Percentiles rank a stretch among this genome's conserved stretches.
phyloP scores from a whole-genome alignment of 2,329 filamentous ascomycete genomes.

The Sarocladium strictum region DNA sequence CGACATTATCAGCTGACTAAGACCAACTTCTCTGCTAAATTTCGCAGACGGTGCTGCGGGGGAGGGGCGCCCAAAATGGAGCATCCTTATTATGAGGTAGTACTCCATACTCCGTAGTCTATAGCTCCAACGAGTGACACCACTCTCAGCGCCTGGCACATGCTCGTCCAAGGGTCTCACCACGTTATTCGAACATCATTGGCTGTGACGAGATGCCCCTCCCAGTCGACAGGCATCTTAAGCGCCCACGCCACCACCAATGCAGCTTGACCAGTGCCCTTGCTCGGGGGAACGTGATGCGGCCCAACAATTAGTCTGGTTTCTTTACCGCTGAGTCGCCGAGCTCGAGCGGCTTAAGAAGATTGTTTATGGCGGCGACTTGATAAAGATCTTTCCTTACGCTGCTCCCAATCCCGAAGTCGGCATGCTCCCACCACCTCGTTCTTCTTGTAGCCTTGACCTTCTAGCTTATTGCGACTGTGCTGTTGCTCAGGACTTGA shows the following conservation, averaged over 20 bases:
- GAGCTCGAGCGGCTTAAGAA: not conserved
- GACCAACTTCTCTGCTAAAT: not conserved
- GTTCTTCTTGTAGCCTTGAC: not conserved
- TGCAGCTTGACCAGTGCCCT: not conserved
- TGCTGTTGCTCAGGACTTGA: too few species aligned
- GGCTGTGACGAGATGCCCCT: conserved; percentile 10
- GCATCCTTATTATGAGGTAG: too few species aligned
- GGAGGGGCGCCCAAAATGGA: conserved; percentile 1
- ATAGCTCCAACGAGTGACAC: not conserved
- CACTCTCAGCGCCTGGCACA: not conserved
- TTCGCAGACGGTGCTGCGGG: not conserved
- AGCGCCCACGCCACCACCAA: conserved; percentile 13
- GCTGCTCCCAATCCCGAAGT: not conserved
- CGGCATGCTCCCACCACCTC: not conserved
- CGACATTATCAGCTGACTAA: not conserved
- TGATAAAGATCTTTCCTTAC: not conserved
- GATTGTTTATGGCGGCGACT: not conserved
- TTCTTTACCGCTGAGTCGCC: conserved; percentile 3
- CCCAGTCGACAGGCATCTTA: conserved; percentile 9
- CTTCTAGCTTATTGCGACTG: not conserved
- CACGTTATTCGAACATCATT: conserved; percentile 1
- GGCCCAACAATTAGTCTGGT: not conserved
- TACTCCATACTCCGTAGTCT: too few species aligned
- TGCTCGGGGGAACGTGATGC: not conserved
- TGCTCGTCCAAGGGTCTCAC: conserved; percentile 2